Base-by-base conservation (phyloP, 1,284 basidiomycete species). In the Microbotryum scabiosae region DNA sequence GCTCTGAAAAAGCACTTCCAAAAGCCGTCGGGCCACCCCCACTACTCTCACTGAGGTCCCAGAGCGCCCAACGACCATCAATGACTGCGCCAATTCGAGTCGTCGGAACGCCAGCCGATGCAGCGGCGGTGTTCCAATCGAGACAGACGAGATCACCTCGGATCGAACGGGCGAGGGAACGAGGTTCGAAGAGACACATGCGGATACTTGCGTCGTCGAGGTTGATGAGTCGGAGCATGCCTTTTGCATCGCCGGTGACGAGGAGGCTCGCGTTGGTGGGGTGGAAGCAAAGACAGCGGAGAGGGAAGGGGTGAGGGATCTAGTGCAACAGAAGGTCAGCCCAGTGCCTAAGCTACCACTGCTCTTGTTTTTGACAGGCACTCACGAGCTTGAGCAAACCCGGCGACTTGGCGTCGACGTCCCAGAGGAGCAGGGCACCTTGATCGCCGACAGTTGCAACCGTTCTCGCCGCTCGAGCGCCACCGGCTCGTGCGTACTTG, bases 281-380 rank as follows among this genome's bases (percentile, higher is more conserved):
- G 30, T 53, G 30, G 51, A 53, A 53, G 30, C 32, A 53, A n/a
- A 53, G n/a, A 21, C 36, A 41, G 3, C 51, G 51, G 20, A 53
- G 51, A n/a, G 51, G 51, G 12, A 41, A 23, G 7, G 51, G 36
- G 21, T 53, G 36, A n/a, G 32, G 51, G 51, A 53, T 53, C 51
- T 53, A 26, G n/a, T n/a, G 8, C 30, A 32, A 21, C 12, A 14
- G 14, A 5, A 20, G 50, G 0, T n/a, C 25, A 51, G 14, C 12
- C 21, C 30, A 23, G 21, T 23, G 16, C 7, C 12, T 10, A 18
- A 20, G 23, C 7, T 52, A 41, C 36, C 12, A 18, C 10, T 2
- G 14, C 14, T 41, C 1, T 5, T 18, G 16, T 16, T 1, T 41
- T 41, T 12, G 16, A 41, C 36, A 4, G 2, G 5, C 16, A 12